These are phyloP conservation scores for Calocybe indica DNA, from an alignment of 768 basidiomycete genomes.

Conservation along the genomic window DNA sequence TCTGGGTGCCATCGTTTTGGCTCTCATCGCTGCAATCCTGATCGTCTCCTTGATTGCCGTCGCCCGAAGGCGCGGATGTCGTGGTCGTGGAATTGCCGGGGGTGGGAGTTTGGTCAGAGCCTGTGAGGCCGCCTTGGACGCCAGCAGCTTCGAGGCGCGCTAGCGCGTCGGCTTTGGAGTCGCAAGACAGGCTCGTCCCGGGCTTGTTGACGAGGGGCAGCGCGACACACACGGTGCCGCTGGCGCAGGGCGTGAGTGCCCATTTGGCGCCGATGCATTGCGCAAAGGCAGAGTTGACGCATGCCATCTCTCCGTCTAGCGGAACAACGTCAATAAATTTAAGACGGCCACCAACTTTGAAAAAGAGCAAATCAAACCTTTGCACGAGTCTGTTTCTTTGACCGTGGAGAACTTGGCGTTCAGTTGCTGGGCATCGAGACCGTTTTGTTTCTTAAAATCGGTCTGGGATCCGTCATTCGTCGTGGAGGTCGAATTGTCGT, in stretches of 20 bases:
- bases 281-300: conserved; percentile 34
- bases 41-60: conserved; percentile 3
- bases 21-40: not conserved
- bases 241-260: conserved; percentile 27
- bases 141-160: conserved; percentile 35
- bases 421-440: conserved; percentile 40
- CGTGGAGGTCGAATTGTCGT: conserved; percentile 9
- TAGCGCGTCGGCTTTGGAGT: conserved; percentile 29
- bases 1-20: not conserved
- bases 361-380: conserved; percentile 22
- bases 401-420: conserved; percentile 43
- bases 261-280: conserved; percentile 38
- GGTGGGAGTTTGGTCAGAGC: conserved; percentile 10
- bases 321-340: conserved; percentile 22
- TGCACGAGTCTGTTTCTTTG: conserved; percentile 39
- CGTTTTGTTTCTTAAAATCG: conserved; percentile 31
- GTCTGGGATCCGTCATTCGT: not conserved
- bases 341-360: not conserved
- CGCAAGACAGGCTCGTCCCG: conserved; percentile 42
- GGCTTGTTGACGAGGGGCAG: conserved; percentile 42
- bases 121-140: conserved; percentile 36
- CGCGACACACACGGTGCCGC: conserved; percentile 35
- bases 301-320: conserved; percentile 32
- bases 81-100: conserved; percentile 4
- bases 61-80: conserved; percentile 3